These are phyloP conservation scores for Mortierella sp. DNA, from an alignment of 371 early-diverging fungal genomes.

Conservation along the genomic window DNA sequence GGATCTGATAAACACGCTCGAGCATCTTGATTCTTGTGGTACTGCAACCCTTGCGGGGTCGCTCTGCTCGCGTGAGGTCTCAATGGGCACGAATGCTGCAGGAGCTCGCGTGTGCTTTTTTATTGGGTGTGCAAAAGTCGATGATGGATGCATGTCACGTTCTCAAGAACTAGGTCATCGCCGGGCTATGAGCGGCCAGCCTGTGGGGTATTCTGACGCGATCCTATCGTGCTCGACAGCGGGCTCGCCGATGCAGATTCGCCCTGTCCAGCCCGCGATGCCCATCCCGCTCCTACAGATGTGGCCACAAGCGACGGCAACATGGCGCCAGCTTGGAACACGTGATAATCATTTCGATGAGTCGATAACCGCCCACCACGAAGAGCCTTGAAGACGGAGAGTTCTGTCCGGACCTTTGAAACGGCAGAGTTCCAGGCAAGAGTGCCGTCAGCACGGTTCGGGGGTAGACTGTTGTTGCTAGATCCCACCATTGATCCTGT, in stretches of 20 bases:
- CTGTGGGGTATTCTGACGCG: slow-evolving; percentile 22
- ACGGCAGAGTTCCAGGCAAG: slow-evolving; percentile 54
- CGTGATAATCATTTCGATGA: slow-evolving; percentile 15
- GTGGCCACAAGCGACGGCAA: slow-evolving; percentile 72
- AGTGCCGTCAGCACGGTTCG: slow-evolving; percentile 10
- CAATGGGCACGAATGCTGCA: too few species aligned
- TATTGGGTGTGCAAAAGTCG: too few species aligned
- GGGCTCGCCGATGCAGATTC: slow-evolving; percentile 19
- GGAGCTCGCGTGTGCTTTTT: too few species aligned
- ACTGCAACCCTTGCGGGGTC: too few species aligned
- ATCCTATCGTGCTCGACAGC: slow-evolving; percentile 29
- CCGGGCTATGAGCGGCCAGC: too few species aligned
- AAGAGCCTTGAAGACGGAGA: slow-evolving; percentile 52
- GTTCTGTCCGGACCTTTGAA: slow-evolving; percentile 45
- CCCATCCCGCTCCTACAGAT: slow-evolving; percentile 69
- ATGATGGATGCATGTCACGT: too few species aligned
- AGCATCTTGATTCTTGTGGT: too few species aligned
- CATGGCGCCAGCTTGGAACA: slow-evolving; percentile 65
- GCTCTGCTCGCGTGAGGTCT: too few species aligned
- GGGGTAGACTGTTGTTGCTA: slow-evolving; percentile 10
- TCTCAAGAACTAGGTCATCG: too few species aligned
- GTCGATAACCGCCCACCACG: slow-evolving; percentile 56
- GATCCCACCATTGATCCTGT: slow-evolving; percentile 44
- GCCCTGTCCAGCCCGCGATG: slow-evolving; percentile 2
- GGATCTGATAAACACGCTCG: too few species aligned